Base-by-base conservation (phyloP, 305 asterid genomes). In the Caryopteris hybrid region DNA sequence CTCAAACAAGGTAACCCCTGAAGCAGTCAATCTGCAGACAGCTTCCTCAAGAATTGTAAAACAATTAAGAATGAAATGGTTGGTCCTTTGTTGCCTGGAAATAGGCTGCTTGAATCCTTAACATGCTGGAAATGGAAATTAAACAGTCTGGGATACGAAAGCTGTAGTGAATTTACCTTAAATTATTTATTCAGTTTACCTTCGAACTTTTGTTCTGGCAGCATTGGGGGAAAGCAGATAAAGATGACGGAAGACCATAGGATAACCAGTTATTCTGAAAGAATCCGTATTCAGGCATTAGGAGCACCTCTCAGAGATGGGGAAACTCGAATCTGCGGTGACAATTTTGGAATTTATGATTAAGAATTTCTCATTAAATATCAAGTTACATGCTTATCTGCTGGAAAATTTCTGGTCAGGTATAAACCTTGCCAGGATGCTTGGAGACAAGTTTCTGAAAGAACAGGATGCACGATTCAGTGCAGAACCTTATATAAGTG, bases 181-280 rank as follows among this genome's bases (percentile, higher is more conserved):
- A 14, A 38, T 79, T n/a, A 12, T 46, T 57, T 61, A 18, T 25
- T 51, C 13, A 47, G 12, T 45, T 59, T 47, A 27, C 53, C 58
- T 41, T 59, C 64, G 0, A 68, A 29, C 69, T 61, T n/a, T 68
- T 66, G 43, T 65, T 74, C 67, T 73, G 74, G 72, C 89, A 95
- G 99, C 71, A 73, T 86, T 56, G 92, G 78, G 22, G 99, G 96
- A 65, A 81, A 86, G 81, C 97, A 78, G 82, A 84, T 83, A 78
- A 95, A 89, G 82, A 84, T 95, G 95, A 87, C 95, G 0, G 99
- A 95, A 83, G 99, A 95, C 89, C 99, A 95, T 71, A 79, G 94
- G 76, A 77, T 95, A 78, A 71, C 81, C 71, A 95, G 96, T 78
- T 43, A 69, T 46, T 79, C 96, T 12, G 99, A 95, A 80, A 85